Base-by-base conservation (phyloP, 306 rosid species). In the Gastrolobium villosum region DNA sequence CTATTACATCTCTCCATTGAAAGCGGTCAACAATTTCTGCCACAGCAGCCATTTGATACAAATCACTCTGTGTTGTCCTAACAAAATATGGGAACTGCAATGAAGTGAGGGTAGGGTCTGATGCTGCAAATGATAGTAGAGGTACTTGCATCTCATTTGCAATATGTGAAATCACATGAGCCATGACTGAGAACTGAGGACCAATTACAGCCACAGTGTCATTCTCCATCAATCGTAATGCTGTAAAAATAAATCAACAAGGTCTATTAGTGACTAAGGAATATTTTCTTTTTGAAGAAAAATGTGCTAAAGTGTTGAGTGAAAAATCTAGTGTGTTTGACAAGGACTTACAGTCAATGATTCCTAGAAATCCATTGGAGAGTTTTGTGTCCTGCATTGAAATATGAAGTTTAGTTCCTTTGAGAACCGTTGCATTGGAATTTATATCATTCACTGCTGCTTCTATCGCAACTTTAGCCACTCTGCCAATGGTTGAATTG, bases 61-160 rank as follows among this genome's bases (percentile, higher is more conserved):
- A 81, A 79, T 91, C 98, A 59, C 79, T 93, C 30, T 88, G 91
- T 44, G 84, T 71, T 26, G 88, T 89, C 75, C 98, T 84, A 28
- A 93, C 77, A 74, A 93, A 93, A 76, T 79, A 93, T 32, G 98
- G 98, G 77, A 88, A 93, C 82, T 93, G 91, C 39, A 88, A 88
- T 1, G 96, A 80, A 13, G 94, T 80, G 45, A 93, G 49, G 44
- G 98, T 86, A n/a, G 94, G 91, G 77, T 91, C 94, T 30, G 92
- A 60, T 5, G 92, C 94, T 15, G 90, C 73, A 80, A 83, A 86
- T 28, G 87, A 86, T 5, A 86, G 34, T 2, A 86, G 62, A 57
- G 90, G 90, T 1, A 86, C 85, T 39, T 68, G 75, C 34, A 86
- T 81, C 69, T 86, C 90, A 69, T 86, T 77, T 14, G 82, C 90